These are phyloP conservation scores for Kodamaea derodonti DNA, from an alignment of 1,139 yeast genomes.

Conservation along the genomic window DNA sequence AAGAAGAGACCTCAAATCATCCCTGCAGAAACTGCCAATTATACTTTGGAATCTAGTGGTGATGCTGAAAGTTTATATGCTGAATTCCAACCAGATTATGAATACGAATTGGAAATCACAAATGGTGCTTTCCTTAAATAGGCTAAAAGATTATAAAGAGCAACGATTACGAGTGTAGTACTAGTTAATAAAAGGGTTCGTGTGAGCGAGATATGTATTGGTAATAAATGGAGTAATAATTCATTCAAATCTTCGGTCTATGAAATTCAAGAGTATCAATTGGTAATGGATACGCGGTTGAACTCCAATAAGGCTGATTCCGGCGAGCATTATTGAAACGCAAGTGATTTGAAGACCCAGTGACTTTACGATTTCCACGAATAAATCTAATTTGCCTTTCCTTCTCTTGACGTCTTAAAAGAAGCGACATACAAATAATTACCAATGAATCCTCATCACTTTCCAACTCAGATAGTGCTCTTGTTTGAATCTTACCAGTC, in stretches of 20 bases:
- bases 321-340: not conserved
- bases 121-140: constrained; percentile 16
- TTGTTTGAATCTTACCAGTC: constrained; percentile 2
- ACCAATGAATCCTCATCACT: constrained; percentile 7
- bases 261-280: not conserved
- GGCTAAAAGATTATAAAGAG: too few species aligned
- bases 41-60: constrained; percentile 56
- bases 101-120: constrained; percentile 29
- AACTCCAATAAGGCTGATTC: not conserved
- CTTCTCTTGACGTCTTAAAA: constrained; percentile 9
- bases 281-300: not conserved
- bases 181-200: too few species aligned
- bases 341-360: too few species aligned
- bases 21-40: constrained; percentile 67
- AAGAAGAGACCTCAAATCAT: constrained; percentile 24
- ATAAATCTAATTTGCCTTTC: constrained; percentile 1
- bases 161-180: too few species aligned
- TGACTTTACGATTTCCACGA: not conserved
- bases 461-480: constrained; percentile 1
- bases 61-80: constrained; percentile 68
- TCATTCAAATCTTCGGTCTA: not conserved
- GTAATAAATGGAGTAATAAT: not conserved
- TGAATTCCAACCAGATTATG: constrained; percentile 69
- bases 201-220: too few species aligned
- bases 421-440: constrained; percentile 6